phyloP scores from a whole-genome alignment of 108 stramenopile species.

The Cylindrotheca fusiformis region DNA sequence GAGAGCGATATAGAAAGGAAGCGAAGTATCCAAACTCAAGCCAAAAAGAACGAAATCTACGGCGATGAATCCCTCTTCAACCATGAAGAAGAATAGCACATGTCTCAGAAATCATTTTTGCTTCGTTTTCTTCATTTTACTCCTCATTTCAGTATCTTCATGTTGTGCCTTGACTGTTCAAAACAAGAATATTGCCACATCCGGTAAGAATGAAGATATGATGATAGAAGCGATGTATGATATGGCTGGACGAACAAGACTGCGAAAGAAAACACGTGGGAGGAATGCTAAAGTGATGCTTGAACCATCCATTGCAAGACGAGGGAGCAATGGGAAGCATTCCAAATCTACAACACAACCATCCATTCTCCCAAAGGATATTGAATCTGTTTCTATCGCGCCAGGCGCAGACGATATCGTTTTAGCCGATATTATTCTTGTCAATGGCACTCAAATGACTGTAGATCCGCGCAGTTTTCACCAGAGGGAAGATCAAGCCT shows the following conservation, averaged over 20 bases:
- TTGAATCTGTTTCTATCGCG: background rate
- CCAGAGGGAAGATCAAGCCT: conserved; percentile 21
- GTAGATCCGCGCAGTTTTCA: conserved; percentile 23
- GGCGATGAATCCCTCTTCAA: no score
- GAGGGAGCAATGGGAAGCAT: background rate
- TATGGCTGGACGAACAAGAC: conserved; percentile 10
- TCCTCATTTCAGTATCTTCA: no score
- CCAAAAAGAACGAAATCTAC: no score
- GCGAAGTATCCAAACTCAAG: no score
- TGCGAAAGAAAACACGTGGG: conserved; percentile 6
- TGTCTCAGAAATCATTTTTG: no score
- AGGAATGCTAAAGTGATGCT: background rate
- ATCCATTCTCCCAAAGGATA: background rate
- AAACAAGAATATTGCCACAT: no score
- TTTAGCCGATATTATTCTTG: conserved; percentile 1
- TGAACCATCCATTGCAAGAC: background rate
- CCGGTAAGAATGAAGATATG: background rate
- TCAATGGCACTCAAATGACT: background rate
- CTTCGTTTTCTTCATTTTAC: no score
- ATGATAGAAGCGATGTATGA: background rate
- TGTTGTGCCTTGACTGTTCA: no score
- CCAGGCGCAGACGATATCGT: background rate
- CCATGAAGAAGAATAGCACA: no score
- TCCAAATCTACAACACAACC: background rate
- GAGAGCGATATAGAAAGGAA: no score